Base-by-base conservation (phyloP, 768 basidiomycete species). In the Mycena sanguinolenta region DNA sequence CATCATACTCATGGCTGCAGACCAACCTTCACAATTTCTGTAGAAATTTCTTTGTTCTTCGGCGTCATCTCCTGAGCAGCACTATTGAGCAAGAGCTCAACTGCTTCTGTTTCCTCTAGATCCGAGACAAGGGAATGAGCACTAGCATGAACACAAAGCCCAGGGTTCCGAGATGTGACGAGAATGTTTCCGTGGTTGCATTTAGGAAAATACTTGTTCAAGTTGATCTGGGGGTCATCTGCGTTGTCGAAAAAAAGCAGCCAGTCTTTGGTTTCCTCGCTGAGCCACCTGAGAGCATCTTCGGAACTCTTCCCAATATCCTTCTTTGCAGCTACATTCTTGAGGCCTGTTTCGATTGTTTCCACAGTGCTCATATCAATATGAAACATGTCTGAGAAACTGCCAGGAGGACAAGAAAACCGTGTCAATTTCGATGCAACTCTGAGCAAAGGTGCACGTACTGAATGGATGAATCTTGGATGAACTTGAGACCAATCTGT, bases 141-240 rank as follows among this genome's bases (percentile, higher is more conserved):
- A 36, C 44, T 58, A 52, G 50, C 50, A 36, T 58, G n/a, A 16
- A 52, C 32, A 21, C 19, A 17, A 25, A 65, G 30, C 25, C 54
- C 64, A 3, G 46, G 57, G 25, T 65, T 64, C 10, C 69, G 38
- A 36, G 63, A 64, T 38, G 69, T 70, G n/a, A 70, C 66, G 21
- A 70, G 16, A 23, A 70, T 61, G 28, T 63, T 66, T 4, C 69
- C 69, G 36, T 65, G 64, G 8, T 39, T 39, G 28, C 67, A 38
- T 25, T 21, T 21, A 6, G 69, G 63, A n/a, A 70, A 30, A 34
- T 58, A 70, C 16, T 63, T 27, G 23, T 58, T 50, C 12, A 70
- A 34, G 25, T 58, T 34, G 19, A 70, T 39, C 19, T 49, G 54
- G 23, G 46, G 44, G 34, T 65, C 57, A 61, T 66, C 69, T 49